Evolutionary conservation across 2,329 filamentous ascomycete species (phyloP).

Genomic region (Colletotrichum plurivorum): DNA sequence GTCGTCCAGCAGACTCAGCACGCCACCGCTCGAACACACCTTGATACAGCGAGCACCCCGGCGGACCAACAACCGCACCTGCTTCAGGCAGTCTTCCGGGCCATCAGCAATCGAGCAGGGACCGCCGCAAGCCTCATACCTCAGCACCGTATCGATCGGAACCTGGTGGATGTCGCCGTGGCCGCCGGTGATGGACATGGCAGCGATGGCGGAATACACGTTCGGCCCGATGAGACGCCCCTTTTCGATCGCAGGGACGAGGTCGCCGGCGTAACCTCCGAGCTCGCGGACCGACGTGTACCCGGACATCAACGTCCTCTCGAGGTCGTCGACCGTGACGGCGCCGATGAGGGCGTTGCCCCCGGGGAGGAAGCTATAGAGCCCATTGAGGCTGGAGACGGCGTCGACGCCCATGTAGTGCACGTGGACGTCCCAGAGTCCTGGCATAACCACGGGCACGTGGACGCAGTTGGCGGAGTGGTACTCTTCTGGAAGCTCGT

Average conservation of each 20-base stretch:
- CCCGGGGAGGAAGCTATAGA: slow-evolving; percentile 42
- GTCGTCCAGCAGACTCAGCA: slow-evolving; percentile 58
- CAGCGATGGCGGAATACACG: slow-evolving; percentile 61
- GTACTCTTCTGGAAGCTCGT: slow-evolving; percentile 51
- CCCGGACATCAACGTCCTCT: slow-evolving; percentile 59
- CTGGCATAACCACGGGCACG: slow-evolving; percentile 63
- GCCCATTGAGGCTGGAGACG: slow-evolving; percentile 39
- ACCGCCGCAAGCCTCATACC: slow-evolving; percentile 49
- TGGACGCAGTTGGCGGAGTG: slow-evolving; percentile 45
- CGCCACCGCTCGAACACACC: slow-evolving; percentile 59
- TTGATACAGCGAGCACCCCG: slow-evolving; percentile 65
- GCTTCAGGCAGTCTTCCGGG: slow-evolving; percentile 58
- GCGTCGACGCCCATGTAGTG: slow-evolving; percentile 59
- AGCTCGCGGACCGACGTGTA: slow-evolving; percentile 67
- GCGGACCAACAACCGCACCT: slow-evolving; percentile 59
- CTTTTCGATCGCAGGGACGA: slow-evolving; percentile 58
- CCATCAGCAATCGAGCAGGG: slow-evolving; percentile 59
- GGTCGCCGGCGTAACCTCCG: slow-evolving; percentile 61
- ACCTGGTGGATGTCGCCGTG: slow-evolving; percentile 61
- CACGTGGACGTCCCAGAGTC: slow-evolving; percentile 67
- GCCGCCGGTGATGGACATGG: slow-evolving; percentile 63
- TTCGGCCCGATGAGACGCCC: slow-evolving; percentile 62
- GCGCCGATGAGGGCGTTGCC: slow-evolving; percentile 54
- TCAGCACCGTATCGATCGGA: slow-evolving; percentile 51
- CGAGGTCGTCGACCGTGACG: slow-evolving; percentile 56